Base-by-base conservation (phyloP, 2,329 filamentous ascomycete species). In the Colletotrichum sublineola region DNA sequence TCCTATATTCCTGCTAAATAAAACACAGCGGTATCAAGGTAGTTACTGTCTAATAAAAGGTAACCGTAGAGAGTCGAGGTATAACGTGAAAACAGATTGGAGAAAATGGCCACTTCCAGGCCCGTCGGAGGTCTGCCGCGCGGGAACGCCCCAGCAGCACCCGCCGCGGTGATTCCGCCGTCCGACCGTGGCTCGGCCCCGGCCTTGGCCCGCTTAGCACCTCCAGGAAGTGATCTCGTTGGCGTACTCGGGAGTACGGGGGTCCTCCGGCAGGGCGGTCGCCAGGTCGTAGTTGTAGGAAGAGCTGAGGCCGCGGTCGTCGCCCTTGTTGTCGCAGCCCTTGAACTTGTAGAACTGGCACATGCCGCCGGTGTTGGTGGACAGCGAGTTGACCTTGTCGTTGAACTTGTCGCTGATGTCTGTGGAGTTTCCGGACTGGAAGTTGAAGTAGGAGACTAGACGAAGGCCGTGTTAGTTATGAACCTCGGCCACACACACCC, bases 201-300 rank as follows among this genome's bases (percentile, higher is more conserved):
- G 6, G 2, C 18, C 42, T 5, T 20, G 31, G n/a, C 9, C 36
- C 1, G 40, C n/a, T 31, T 61, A 72, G 46, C 69, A 72, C 24
- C 66, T 72, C 66, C 66, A 72, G 20, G 69, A 72, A 46, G 66
- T 69, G 55, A 72, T 72, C 46, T 72, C 11, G 60, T 69, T 38
- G 4, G 56, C 66, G 60, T 72, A 72, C 66, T 72, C 66, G 5
- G 61, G 46, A n/a, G 66, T 64, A 6, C 66, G 69, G 4, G 65
- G 66, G 53, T 72, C 69, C 5, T 56, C 53, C 38, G 66, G 66
- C 5, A 69, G 66, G 44, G 69, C 12, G 33, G 64, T 60, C 20
- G 5, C 53, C 38, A 72, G 46, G 69, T 72, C 53, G 55, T 69
- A 72, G 66, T 69, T 69, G 66, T 72, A 72, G 5, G 53, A 50